Evolutionary conservation across 2,329 filamentous ascomycete species (phyloP).

Genomic region (Ampelomyces quisqualis): DNA sequence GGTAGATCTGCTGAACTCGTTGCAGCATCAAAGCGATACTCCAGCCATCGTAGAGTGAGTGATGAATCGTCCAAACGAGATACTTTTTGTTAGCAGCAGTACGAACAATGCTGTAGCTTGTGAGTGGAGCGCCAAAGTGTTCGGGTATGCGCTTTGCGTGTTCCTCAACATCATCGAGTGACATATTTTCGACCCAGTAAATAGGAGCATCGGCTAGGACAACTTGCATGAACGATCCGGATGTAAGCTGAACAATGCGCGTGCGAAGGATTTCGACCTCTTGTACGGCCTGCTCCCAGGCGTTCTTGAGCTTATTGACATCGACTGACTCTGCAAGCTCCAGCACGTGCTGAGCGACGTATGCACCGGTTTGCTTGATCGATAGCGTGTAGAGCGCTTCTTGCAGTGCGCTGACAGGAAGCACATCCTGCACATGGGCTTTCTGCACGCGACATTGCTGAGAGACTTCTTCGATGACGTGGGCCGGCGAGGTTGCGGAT

Average conservation of each 20-base stretch:
- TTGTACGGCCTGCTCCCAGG: constrained; percentile 50
- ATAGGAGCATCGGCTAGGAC: constrained; percentile 33
- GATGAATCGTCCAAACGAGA: constrained; percentile 46
- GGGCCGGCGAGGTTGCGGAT: constrained; percentile 6
- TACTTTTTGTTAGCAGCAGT: constrained; percentile 18
- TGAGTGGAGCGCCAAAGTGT: constrained; percentile 25
- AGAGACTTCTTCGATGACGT: constrained; percentile 24
- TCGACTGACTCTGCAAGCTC: constrained; percentile 44
- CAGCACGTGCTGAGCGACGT: constrained; percentile 51
- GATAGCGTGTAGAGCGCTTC: constrained; percentile 52
- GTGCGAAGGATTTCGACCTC: constrained; percentile 54
- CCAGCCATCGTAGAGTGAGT: constrained; percentile 47
- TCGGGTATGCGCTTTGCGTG: constrained; percentile 20
- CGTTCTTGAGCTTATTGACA: constrained; percentile 47
- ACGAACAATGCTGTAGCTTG: constrained; percentile 31
- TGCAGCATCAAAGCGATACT: constrained; percentile 34
- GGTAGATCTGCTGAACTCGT: constrained; percentile 31
- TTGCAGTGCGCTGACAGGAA: constrained; percentile 48
- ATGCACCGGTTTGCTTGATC: constrained; percentile 50
- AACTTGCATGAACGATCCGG: constrained; percentile 31
- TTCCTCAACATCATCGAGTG: constrained; percentile 19
- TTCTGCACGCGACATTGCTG: constrained; percentile 25
- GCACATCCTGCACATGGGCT: constrained; percentile 41
- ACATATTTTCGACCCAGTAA: constrained; percentile 23
- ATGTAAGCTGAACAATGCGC: constrained; percentile 36